Evolutionary conservation across 1,284 basidiomycete species (phyloP), one percentile per base, ranked within the genome.

Genomic region (Rugosomyces carneus): DNA sequence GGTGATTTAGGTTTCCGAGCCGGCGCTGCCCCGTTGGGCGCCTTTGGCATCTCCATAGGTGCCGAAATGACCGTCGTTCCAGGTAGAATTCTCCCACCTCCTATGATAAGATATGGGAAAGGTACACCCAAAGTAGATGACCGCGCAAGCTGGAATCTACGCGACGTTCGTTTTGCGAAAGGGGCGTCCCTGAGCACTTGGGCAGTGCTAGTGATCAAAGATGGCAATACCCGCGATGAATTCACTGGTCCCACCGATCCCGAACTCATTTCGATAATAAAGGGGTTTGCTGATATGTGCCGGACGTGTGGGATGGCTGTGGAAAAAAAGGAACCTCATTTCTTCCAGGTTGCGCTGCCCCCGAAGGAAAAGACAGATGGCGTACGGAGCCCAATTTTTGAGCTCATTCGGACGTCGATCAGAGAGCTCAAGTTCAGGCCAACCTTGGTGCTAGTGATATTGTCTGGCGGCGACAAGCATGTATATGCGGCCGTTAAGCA

Each of bases 401-500:
- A 26, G 0, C 57, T 56, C 0, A 66, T 76, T 34, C 44, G 58
- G 11, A 13, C 31, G 0, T 44, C 54, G 0, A 42, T 78, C 8
- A 61, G 40, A 37, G 49, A 19, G 0, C 21, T 60, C 4, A 58
- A 54, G 20, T 27, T 29, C 10, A 66, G 67, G 42, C 66, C 70
- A 0, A 54, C 43, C 23, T 57, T 78, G 46, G 49, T 75, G 7
- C 56, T 84, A 21, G 74, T 86, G 32, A 63, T 89, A 36, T 68
- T 89, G 32, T 80, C 84, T 11, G 78, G 68, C 51, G 72, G 74
- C 0, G 84, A 89, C 60, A 80, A 79, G 44, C 74, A 78, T 43
- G 60, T 89, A 8, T 89, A 89, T 60, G 69, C 78, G 3, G 80
- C 81, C 0, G 58, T 89, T 57, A 89, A 89, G 64, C 72, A 78